Base-by-base conservation (phyloP, 164 flowering plant genomes). In the Piper betle region DNA sequence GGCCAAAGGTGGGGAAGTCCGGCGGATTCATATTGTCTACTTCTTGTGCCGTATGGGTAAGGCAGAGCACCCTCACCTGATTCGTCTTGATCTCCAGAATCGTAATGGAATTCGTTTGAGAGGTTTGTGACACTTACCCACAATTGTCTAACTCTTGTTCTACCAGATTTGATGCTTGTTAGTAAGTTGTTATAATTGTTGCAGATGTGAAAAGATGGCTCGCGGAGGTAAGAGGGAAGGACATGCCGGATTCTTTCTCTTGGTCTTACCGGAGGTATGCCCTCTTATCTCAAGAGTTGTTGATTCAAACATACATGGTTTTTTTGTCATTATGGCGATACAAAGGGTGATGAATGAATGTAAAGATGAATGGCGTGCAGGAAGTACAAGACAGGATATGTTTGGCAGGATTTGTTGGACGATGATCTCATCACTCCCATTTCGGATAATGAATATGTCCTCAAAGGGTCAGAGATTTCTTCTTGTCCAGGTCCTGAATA, bases 151-250 rank as follows among this genome's bases (percentile, higher is more conserved):
- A 10, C 46, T 42, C 11, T 46, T 9, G 7, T 46, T 46, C 11
- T 5, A 10, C 11, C 11, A 42, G 0, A 2, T 6, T 6, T 42
- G 46, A 10, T 42, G 46, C 11, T 6, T 42, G 46, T 6, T 6
- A 42, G 11, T 42, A 10, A 37, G 53, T 64, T 37, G 38, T 12
- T 46, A 15, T 10, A 2, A 4, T 6, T 59, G 10, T 52, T 40
- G 41, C 52, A 84, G 97, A 90, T 75, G 77, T 90, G 13, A 90
- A 87, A 81, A 77, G 85, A 70, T 90, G 97, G 94, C 70, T 90
- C 13, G 78, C 80, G 20, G 88, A 82, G 18, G 58, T 87, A 75
- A 69, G 94, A 61, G 97, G 97, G 20, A 85, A 78, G 64, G 84
- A 82, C 38, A 79, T 90, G 86, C 76, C 94, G 0, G 83, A 87